Base-by-base conservation (phyloP, 495 filamentous ascomycete species). In the Aspergillus heteromorphus region DNA sequence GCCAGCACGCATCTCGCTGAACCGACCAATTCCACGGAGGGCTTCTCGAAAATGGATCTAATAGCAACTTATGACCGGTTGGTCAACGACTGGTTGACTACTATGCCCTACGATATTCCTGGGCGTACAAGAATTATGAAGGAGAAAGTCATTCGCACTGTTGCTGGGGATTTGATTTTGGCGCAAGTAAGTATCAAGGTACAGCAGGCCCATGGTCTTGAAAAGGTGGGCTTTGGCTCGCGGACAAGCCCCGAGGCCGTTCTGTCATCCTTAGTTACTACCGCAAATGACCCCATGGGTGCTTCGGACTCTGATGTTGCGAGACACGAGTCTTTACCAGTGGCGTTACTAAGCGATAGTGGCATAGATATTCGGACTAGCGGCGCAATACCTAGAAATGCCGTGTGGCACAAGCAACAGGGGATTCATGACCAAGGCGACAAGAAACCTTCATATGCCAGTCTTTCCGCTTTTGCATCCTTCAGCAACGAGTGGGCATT, bases 151-250 rank as follows among this genome's bases (percentile, higher is more conserved):
- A 61, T 78, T 23, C 65, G 77, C 45, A 60, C 62, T 2, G 43
- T 79, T 27, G 67, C 72, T 23, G 68, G 65, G 14, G 71, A 77
- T 41, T 54, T 79, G 19, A 56, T 66, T 45, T 54, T 79, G 16
- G 64, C 76, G 36, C 65, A 62, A 7, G 45, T 73, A 6, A 51
- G 61, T 10, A 51, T 57, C 11, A 55, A 59, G 21, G 65, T 54
- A 18, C 60, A 57, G 17, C 6, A 23, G 13, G 30, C 40, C 13
- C 49, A 47, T 48, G 42, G 10, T 16, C 18, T 38, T 38, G 34
- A 38, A 14, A 4, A 38, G 34, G 5, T 38, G 34, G 34, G n/a
- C 34, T 4, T 4, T n/a, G n/a, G 34, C 34, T 13, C 4, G 11
- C 1, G 34, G 11, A 13, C 5, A 38, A n/a, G 6, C 13, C n/a